These are phyloP conservation scores for Petasospora rhodanensis DNA, from an alignment of 1,139 yeast species.

Conservation along the genomic window DNA sequence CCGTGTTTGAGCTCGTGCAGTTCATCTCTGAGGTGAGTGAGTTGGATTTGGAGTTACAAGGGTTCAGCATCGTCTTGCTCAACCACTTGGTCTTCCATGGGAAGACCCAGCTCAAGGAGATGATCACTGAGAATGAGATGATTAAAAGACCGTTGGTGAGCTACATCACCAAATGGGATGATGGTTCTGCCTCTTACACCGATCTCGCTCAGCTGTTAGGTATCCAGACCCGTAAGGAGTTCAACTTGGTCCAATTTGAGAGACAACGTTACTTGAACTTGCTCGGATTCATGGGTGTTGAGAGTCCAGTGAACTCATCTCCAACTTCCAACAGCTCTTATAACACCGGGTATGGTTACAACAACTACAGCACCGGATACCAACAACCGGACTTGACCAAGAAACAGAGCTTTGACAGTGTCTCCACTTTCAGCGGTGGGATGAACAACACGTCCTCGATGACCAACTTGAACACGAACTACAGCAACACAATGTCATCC, in stretches of 20 bases:
- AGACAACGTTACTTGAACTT: conserved; percentile 1
- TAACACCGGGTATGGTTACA: no score
- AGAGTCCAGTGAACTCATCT: conserved; percentile 1
- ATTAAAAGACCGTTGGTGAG: conserved; percentile 25
- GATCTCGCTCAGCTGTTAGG: conserved; percentile 4
- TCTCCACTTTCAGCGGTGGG: no score
- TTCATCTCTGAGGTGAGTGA: conserved; percentile 28
- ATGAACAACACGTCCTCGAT: no score
- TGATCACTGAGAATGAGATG: conserved; percentile 24
- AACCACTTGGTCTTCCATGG: conserved; percentile 31
- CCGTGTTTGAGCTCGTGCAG: conserved; percentile 34
- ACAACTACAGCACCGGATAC: no score
- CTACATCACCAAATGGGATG: conserved; percentile 31
- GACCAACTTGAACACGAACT: no score
- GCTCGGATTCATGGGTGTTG: conserved; percentile 7
- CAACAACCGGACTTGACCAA: neutral
- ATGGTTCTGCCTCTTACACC: conserved; percentile 23
- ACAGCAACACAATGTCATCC: no score
- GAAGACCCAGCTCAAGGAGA: conserved; percentile 11
- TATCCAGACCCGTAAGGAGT: neutral
- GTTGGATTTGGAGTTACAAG: conserved; percentile 29
- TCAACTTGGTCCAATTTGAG: conserved; percentile 4
- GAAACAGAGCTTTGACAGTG: conserved; percentile 2
- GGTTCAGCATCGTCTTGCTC: conserved; percentile 28
- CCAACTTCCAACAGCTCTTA: conserved; percentile 3